Base-by-base conservation (phyloP, 768 basidiomycete genomes). In the Mycena indigotica region DNA sequence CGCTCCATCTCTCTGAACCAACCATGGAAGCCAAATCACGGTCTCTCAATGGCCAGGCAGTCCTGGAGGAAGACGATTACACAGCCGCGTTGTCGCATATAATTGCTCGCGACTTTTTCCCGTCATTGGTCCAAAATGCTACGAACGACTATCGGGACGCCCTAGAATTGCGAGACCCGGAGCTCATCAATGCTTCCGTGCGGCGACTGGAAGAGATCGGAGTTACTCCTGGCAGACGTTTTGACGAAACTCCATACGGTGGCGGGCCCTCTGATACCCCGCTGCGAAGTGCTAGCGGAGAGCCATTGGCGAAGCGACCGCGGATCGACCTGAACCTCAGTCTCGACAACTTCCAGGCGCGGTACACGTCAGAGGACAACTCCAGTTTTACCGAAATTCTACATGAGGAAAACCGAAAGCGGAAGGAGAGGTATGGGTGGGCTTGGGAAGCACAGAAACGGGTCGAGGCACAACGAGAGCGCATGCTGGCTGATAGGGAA, bases 51-150 rank as follows among this genome's bases (percentile, higher is more conserved):
- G 75, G 79, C 15, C 91, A 93, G 66, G 67, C 79, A 13, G 79
- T 93, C 15, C 82, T 92, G 15, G 90, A 93, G 49, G 97, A 99
- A 77, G 97, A 98, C 61, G 93, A 95, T 69, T 98, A 98, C 71
- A 95, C 93, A 2, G 86, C 84, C 45, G 91, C 90, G 1, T 80
- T 99, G 21, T 93, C 92, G 12, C 83, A 86, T 46, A 98, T 98
- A 66, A 98, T 98, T 66, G 90, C 92, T 35, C 88, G 97, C 49
- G 96, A 98, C 75, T 99, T 99, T 81, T 99, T 98, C 68, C 97
- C 97, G 0, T 93, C 93, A 13, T 83, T 98, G 10, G 85, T 88
- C 17, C 91, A 93, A 65, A 91, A 95, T 65, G 91, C 93, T 19
- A 91, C 92, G 28, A 93, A 95, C 69, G 81, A 79, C 56, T 94